Percentiles rank a stretch among this genome's conserved stretches.
These are phyloP conservation scores for Globisporangium cystogenes DNA, from an alignment of 352 stramenopile species.

Conservation along the genomic window DNA sequence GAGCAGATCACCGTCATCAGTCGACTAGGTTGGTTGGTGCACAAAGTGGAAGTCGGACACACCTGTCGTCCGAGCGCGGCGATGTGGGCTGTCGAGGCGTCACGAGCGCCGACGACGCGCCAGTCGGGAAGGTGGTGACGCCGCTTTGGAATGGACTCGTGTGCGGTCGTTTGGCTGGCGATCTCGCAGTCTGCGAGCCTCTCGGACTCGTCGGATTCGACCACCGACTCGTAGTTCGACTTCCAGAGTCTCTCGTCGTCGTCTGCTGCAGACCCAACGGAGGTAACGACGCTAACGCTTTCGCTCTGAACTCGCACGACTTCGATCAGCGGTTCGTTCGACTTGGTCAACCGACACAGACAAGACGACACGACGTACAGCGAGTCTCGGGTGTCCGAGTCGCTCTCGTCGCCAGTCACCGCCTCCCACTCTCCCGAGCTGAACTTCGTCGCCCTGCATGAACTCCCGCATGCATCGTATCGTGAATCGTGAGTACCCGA, in stretches of 20 bases:
- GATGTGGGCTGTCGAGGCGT: conserved; percentile 15
- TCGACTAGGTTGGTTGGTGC: background rate
- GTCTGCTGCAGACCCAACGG: conserved; percentile 5
- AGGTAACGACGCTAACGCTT: conserved; percentile 10
- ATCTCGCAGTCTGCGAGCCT: conserved; percentile 5
- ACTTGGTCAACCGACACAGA: background rate
- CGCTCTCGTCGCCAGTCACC: conserved; percentile 11
- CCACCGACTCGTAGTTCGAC: background rate
- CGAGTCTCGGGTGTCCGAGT: background rate
- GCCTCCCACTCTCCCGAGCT: conserved; percentile 37
- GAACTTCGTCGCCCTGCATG: conserved; percentile 21
- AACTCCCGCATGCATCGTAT: background rate
- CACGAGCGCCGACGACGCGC: background rate
- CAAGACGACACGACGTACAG: conserved; percentile 3
- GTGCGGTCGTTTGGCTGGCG: conserved; percentile 6
- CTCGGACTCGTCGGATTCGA: background rate
- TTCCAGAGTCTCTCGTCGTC: background rate
- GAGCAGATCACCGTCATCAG: background rate
- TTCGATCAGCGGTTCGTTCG: background rate
- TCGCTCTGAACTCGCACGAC: conserved; percentile 2
- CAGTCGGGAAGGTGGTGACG: conserved; percentile 3
- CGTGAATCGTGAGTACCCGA: background rate
- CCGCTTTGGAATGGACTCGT: conserved; percentile 12
- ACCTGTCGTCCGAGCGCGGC: conserved; percentile 26
- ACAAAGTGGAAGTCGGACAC: background rate